A percentile compares a stretch with the other conserved stretches of the same genome.
phyloP scores from a whole-genome alignment of 352 stramenopile genomes.

The Phytophthora sp. region DNA sequence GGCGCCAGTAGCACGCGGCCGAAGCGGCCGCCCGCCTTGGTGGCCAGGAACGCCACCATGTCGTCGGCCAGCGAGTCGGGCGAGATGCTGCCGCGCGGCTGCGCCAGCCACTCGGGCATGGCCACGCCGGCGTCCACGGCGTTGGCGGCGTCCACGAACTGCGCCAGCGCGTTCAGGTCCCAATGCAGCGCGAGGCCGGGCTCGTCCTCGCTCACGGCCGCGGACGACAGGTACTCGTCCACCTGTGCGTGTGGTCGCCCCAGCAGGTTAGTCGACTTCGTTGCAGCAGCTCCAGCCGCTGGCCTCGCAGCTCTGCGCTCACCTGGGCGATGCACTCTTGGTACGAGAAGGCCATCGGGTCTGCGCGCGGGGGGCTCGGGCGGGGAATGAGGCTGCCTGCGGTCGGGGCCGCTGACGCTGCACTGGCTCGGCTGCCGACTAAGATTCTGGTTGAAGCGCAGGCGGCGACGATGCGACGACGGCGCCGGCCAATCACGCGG shows the following conservation, averaged over 20 bases:
- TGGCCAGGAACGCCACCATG: constrained; percentile 41
- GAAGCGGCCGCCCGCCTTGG: constrained; percentile 36
- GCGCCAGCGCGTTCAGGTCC: constrained; percentile 35
- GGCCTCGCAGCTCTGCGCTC: no score
- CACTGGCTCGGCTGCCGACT: constrained; percentile 28
- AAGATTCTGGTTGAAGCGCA: constrained; percentile 32
- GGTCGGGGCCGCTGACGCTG: no score
- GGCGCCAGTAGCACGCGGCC: constrained; percentile 37
- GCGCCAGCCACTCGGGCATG: constrained; percentile 40
- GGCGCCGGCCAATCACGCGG: constrained; percentile 5
- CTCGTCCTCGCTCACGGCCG: constrained; percentile 44
- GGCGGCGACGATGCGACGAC: constrained; percentile 8
- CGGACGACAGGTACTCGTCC: constrained; percentile 42
- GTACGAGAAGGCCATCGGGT: constrained; percentile 42
- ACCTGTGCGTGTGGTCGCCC: constrained; percentile 25
- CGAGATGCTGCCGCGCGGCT: constrained; percentile 38
- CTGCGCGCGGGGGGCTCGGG: background rate
- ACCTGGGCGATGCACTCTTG: constrained; percentile 42
- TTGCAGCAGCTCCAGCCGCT: no score
- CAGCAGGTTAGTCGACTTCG: background rate
- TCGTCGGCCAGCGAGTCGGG: constrained; percentile 43
- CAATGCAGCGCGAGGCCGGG: constrained; percentile 39
- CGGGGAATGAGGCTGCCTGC: constrained; percentile 21
- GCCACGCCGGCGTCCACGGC: constrained; percentile 18
- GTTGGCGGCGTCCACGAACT: constrained; percentile 43